Conservation (phyloP, 345 rosid genomes). For the Cardamine chenopodiifolia region DNA sequence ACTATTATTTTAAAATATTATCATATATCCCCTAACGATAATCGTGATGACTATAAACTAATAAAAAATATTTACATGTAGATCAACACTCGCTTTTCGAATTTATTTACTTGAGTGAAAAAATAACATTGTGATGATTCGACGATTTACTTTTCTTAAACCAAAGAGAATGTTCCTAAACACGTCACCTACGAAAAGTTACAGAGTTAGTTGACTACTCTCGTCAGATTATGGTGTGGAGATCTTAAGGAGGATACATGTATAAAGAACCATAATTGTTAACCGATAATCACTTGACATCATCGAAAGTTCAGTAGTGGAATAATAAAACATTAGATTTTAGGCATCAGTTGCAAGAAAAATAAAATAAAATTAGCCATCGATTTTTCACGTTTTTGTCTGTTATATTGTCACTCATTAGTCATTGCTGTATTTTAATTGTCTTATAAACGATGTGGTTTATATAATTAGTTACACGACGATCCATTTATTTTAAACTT, state of each 20-base stretch:
- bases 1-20: neutral
- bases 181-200: slow-evolving; percentile 32
- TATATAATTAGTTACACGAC: neutral
- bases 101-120: neutral
- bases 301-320: slow-evolving; percentile 15
- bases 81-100: slow-evolving; percentile 27
- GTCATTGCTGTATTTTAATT: neutral
- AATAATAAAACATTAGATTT: neutral
- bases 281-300: slow-evolving; percentile 35
- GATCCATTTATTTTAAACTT: neutral
- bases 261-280: neutral
- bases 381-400: slow-evolving; percentile 7
- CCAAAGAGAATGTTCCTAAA: slow-evolving; percentile 24
- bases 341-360: too few relatives aligned
- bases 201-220: slow-evolving; percentile 29
- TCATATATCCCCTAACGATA: slow-evolving; percentile 25
- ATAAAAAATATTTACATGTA: neutral
- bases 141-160: slow-evolving; percentile 15
- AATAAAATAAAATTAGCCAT: neutral
- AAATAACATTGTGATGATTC: slow-evolving; percentile 18
- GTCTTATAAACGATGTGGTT: neutral
- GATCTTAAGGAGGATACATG: slow-evolving; percentile 1
- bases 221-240: slow-evolving; percentile 25
- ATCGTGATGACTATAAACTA: slow-evolving; percentile 25
- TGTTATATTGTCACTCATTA: neutral